Evolutionary conservation across 2,329 filamentous ascomycete species (phyloP), one percentile per base, ranked within the genome.

Genomic region (Fusarium subglutinans): DNA sequence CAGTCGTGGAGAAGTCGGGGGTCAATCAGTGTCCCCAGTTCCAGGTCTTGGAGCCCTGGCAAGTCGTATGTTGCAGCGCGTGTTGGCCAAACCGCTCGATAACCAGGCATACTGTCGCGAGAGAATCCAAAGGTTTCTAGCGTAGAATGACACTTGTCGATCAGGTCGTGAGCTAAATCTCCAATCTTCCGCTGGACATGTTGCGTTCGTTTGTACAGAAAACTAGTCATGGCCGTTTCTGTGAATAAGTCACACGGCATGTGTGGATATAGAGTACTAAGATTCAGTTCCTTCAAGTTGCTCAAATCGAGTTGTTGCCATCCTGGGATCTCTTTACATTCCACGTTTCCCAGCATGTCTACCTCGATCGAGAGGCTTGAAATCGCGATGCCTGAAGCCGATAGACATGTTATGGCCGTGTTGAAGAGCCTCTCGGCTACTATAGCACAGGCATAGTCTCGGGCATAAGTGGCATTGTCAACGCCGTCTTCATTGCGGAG

Each of bases 1-100:
- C 43, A 44, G 7, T 7, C 5, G 17, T 18, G 43, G 15, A 44
- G n/a, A 18, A 44, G 43, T 1, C 6, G n/a, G 17, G 43, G n/a
- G 12, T 18, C 2, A n/a, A 0, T 24, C 10, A 7, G 0, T 1
- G 17, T 24, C 18, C n/a, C n/a, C 6, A 24, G n/a, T 4, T 1
- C 6, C 10, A 44, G 11, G 0, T 24, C n/a, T 24, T 6, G n/a
- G 1, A 44, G 43, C 12, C 17, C 43, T 18, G 43, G 43, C 43
- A 24, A 24, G 11, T 44, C 43, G 17, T 44, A 8, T 44, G 17
- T 44, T 24, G n/a, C 43, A 24, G 43, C n/a, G 15, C 43, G 43
- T 18, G 43, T 44, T 17, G n/a, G 43, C 43, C 43, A 18, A 17
- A 44, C 8, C 40, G 33, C 30, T 12, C 12, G 30, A 30, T 30